Conservation (phyloP, 805 yeast genomes). For the Yarrowia keelungensis region DNA sequence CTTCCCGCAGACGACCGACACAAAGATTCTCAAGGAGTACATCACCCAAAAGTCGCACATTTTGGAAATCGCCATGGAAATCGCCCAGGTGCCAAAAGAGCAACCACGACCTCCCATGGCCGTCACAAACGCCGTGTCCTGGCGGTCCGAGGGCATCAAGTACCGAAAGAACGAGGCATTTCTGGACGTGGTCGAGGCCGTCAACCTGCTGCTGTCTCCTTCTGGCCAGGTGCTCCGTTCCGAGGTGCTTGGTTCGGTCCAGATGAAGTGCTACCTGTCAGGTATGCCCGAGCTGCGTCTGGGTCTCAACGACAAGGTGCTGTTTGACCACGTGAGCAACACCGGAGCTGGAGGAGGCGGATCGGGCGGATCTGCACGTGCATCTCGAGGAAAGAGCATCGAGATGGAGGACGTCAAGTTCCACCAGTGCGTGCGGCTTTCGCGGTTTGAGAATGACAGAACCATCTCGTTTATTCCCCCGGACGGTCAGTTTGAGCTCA, state of each 20-base stretch:
- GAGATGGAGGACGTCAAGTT: constrained; percentile 73
- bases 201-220: constrained; percentile 71
- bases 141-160: constrained; percentile 91
- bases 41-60: constrained; percentile 63
- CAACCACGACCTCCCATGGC: constrained; percentile 68
- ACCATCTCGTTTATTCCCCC: constrained; percentile 85
- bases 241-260: constrained; percentile 73
- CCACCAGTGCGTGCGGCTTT: constrained; percentile 86
- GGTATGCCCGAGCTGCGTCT: constrained; percentile 89
- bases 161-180: constrained; percentile 91
- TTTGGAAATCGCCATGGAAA: constrained; percentile 47
- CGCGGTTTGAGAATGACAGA: constrained; percentile 63
- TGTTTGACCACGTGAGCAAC: constrained; percentile 45
- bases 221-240: constrained; percentile 67
- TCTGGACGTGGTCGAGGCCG: constrained; percentile 79
- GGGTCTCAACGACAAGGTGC: constrained; percentile 63
- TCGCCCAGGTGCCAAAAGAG: constrained; percentile 33
- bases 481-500: constrained; percentile 79
- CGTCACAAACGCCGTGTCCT: constrained; percentile 77
- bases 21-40: constrained; percentile 77
- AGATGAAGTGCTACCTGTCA: constrained; percentile 75
- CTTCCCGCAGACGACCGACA: constrained; percentile 82
- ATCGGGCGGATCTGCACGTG: constrained; percentile 41
- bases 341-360: constrained; percentile 46
- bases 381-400: constrained; percentile 46